Evolutionary conservation across 805 yeast species (phyloP).

Genomic region (Deakozyma indianensis): DNA sequence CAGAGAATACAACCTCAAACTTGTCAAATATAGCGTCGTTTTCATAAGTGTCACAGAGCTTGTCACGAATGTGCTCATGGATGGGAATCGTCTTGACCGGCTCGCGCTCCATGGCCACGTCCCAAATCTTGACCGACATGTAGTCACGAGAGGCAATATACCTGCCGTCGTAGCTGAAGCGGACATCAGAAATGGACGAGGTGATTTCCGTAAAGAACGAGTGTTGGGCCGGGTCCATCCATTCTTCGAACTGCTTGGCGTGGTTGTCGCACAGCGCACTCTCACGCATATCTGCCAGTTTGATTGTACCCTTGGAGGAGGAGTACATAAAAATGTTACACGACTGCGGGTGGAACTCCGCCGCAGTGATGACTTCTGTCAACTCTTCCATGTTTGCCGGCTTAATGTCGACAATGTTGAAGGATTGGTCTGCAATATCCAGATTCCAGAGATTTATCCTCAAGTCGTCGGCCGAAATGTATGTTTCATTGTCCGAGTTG

Average conservation of each 20-base stretch:
- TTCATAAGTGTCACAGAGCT: constrained; percentile 93
- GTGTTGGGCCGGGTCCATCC: constrained; percentile 81
- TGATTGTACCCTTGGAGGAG: constrained; percentile 88
- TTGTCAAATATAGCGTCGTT: constrained; percentile 97
- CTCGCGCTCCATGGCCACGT: constrained; percentile 87
- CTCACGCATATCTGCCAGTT: constrained; percentile 91
- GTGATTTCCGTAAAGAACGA: constrained; percentile 97
- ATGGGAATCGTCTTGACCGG: constrained; percentile 91
- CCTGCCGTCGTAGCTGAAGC: constrained; percentile 82
- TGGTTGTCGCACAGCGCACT: constrained; percentile 88
- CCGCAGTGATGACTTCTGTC: constrained; percentile 92
- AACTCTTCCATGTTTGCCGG: constrained; percentile 98
- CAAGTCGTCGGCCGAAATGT: constrained; percentile 82
- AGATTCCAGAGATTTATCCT: constrained; percentile 93
- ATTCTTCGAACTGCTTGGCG: constrained; percentile 73
- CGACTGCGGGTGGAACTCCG: constrained; percentile 86
- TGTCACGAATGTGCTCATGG: constrained; percentile 86
- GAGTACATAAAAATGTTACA: constrained; percentile 94
- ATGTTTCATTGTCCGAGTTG: constrained; percentile 93
- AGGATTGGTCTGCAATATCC: constrained; percentile 85
- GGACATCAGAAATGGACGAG: constrained; percentile 82
- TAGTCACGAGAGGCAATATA: constrained; percentile 96
- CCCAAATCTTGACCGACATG: constrained; percentile 97
- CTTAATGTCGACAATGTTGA: constrained; percentile 93
- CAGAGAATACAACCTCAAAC: constrained; percentile 90